These are phyloP conservation scores for Zelonia costaricensis DNA, from an alignment of 208 protist species.

Conservation along the genomic window DNA sequence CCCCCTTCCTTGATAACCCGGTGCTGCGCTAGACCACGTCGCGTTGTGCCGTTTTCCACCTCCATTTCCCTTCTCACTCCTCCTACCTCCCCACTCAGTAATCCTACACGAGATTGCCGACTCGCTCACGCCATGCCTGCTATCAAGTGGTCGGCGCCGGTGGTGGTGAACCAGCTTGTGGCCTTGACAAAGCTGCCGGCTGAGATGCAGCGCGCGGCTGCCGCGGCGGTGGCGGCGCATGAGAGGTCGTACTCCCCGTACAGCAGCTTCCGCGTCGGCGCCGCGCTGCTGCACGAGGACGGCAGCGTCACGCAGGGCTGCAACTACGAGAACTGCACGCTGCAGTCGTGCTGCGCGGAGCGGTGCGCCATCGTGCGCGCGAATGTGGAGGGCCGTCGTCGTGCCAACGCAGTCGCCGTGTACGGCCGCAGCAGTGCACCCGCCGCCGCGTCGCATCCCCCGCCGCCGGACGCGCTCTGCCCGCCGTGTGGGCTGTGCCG, in stretches of 20 bases:
- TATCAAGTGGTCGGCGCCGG: conserved; percentile 23
- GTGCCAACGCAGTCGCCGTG: conserved; percentile 71
- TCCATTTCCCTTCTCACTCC: no score
- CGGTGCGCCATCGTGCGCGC: conserved; percentile 82
- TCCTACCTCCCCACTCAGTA: no score
- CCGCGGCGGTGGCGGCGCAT: conserved; percentile 58
- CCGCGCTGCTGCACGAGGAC: conserved; percentile 74
- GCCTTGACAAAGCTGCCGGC: conserved; percentile 37
- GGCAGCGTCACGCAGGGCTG: conserved; percentile 63
- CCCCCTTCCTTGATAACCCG: no score
- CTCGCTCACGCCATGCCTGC: conserved; percentile 13
- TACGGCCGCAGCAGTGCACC: conserved; percentile 46
- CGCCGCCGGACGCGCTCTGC: conserved; percentile 39
- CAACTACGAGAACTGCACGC: conserved; percentile 88
- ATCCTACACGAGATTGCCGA: no score
- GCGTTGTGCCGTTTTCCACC: no score
- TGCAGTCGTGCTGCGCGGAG: conserved; percentile 83
- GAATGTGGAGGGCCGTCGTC: conserved; percentile 69
- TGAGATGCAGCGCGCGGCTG: conserved; percentile 39
- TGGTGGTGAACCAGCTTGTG: conserved; percentile 37
- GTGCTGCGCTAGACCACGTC: no score
- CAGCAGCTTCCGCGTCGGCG: conserved; percentile 81
- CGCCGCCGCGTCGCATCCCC: conserved; percentile 13
- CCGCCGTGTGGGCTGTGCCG: conserved; percentile 86
- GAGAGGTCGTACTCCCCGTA: conserved; percentile 69